Base-by-base conservation (phyloP, 495 filamentous ascomycete species). In the Podospora sp. region DNA sequence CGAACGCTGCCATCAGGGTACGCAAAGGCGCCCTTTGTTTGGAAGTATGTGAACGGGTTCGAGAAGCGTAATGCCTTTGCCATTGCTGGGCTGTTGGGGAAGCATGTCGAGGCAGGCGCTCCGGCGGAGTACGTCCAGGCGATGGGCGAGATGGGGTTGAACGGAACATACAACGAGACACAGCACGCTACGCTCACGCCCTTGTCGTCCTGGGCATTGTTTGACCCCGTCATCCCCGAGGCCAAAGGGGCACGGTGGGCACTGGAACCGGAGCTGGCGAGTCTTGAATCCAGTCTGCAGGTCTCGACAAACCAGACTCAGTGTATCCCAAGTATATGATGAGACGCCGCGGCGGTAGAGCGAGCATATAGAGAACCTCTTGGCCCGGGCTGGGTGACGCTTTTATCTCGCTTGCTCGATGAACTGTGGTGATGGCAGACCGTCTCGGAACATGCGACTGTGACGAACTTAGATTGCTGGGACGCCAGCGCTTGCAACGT, bases 191-290 rank as follows among this genome's bases (percentile, higher is more conserved):
- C 62, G 62, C 50, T 65, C 46, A 56, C 20, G 14, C 62, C 62
- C 24, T 27, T 65, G 50, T 22, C 62, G 4, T 65, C 62, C 14
- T 65, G 62, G 62, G 52, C 33, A 7, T 25, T 65, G 50, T 56
- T 55, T 33, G 62, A 50, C 5, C 62, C 62, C 25, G 24, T 55
- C 21, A 27, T 35, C 12, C 7, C 20, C 12, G 57, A 35, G 3
- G 14, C 18, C 14, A 21, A 20, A 4, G 24, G 6, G 29, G 1
- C 18, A 9, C 22, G 57, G 26, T 60, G 57, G 57, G 26, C n/a
- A 18, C 6, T 20, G 27, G 57, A 60, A 22, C 9, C 1, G 8
- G 57, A 60, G 25, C 29, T 60, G 57, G 27, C 6, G n/a, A 7
- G 20, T 35, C 57, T 60, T 27, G 57, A 7, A 36, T 27, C 24